Evolutionary conservation across 805 yeast species (phyloP), one percentile per base, ranked within the genome.

Genomic region (Vanderwaltozyma verrucispora): DNA sequence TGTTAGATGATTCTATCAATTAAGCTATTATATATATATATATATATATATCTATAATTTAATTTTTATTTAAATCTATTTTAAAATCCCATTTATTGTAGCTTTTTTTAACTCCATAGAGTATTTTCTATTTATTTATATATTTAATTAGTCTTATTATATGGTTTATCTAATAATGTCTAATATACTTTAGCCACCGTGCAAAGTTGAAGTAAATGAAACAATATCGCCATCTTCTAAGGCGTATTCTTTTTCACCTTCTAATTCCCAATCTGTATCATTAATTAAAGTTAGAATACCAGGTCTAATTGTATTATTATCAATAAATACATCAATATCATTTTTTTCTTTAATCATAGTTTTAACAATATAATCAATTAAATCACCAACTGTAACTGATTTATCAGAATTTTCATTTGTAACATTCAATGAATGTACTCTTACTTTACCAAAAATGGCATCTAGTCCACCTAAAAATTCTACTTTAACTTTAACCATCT

Each of bases 181-280:
- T n/a, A n/a, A n/a, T n/a, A n/a, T n/a, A n/a, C n/a, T 10, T 46
- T 47, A 89, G 33, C 98, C 98, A 4, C 98, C 98, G 50, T 89
- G 98, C 43, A 89, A 65, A 3, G 98, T 92, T 30, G 94, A 82
- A 2, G 96, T 89, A 52, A 89, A 89, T 3, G 94, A 76, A 28
- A 89, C 71, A 17, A 74, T 68, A 58, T 89, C 98, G 11, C 82
- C 79, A 33, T 71, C 62, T 57, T 84, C 81, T 13, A 92, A 57
- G n/a, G 68, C 75, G 51, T 87, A 87, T 9, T 74, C 80, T 49
- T 84, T 87, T 59, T 80, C 87, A 10, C 86, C 97, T 56, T 87
- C 94, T 12, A 89, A 62, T 53, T 89, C 98, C 97, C 97, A 89
- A 62, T 89, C 98, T 0, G 94, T 77, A 55, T 89, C 97, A 53